Base-by-base conservation (phyloP, 2,329 filamentous ascomycete genomes). In the Colletotrichum scovillei region DNA sequence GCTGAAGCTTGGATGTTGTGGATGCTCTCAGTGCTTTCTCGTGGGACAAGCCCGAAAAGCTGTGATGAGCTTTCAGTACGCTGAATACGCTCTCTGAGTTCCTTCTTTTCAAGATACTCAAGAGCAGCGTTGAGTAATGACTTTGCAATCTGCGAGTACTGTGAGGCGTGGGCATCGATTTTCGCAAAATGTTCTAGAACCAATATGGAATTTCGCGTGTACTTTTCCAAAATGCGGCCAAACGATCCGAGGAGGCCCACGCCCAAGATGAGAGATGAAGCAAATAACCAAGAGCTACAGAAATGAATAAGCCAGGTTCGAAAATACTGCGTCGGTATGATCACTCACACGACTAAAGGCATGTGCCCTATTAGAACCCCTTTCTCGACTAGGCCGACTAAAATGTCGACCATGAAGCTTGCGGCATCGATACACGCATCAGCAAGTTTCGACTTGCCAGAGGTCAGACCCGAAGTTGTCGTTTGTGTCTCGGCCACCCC, bases 381-480 rank as follows among this genome's bases (percentile, higher is more conserved):
- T 11, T 81, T 80, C 57, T 86, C 80, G 2, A 88, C 84, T 4
- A 88, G 78, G 38, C 85, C 84, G 12, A 85, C 75, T 5, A 89
- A 80, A 0, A 84, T 81, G 69, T 89, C 87, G 1, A 89, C 84
- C 86, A 89, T 88, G 30, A 89, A 74, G 62, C 86, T 87, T 1
- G 87, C 88, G 0, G 88, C 87, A 63, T 89, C 88, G 42, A 89
- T 88, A 32, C 88, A 89, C 1, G 88, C 88, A 76, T 89, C 87
- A 0, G 88, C 88, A 8, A 89, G 79, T 73, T 85, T 88, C 0
- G 86, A 84, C 75, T 87, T 87, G 1, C 85, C 86, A 0, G 85
- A 85, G 5, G 78, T 77, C 68, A 81, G 62, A n/a, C 67, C 67
- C 1, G 42, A 19, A 26, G 60, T 46, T 9, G 30, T n/a, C 2